Evolutionary conservation across 352 stramenopile genomes (phyloP).

Genomic region (Aphanomyces astaci): DNA sequence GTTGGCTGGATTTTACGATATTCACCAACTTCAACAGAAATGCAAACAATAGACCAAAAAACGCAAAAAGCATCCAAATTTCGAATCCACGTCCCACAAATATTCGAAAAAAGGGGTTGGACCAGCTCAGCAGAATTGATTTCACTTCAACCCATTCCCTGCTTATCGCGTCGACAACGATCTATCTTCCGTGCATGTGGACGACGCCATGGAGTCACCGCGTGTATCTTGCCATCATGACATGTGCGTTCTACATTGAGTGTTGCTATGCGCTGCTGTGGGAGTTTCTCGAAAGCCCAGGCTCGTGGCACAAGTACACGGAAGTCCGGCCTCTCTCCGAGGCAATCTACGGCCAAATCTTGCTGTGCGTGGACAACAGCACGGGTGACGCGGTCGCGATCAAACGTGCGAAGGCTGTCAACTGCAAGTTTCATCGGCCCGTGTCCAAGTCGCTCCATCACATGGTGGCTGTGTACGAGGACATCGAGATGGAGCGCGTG

Average conservation of each 20-base stretch:
- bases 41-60: no score
- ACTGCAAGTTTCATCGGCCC: neutral
- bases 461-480: constrained; percentile 1
- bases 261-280: neutral
- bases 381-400: constrained; percentile 64
- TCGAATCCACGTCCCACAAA: no score
- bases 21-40: no score
- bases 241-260: constrained; percentile 3
- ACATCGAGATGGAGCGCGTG: constrained; percentile 1
- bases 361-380: constrained; percentile 60
- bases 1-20: no score
- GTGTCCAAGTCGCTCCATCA: neutral
- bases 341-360: constrained; percentile 72
- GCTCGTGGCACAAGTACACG: constrained; percentile 11
- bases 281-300: neutral
- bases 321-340: neutral
- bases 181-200: neutral
- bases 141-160: neutral
- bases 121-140: no score
- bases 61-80: neutral
- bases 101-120: no score
- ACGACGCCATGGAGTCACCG: neutral
- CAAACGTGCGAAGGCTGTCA: constrained; percentile 43
- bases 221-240: constrained; percentile 4
- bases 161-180: neutral